Conservation (phyloP, 495 filamentous ascomycete species). For the Sabuloglossum arenarium region DNA sequence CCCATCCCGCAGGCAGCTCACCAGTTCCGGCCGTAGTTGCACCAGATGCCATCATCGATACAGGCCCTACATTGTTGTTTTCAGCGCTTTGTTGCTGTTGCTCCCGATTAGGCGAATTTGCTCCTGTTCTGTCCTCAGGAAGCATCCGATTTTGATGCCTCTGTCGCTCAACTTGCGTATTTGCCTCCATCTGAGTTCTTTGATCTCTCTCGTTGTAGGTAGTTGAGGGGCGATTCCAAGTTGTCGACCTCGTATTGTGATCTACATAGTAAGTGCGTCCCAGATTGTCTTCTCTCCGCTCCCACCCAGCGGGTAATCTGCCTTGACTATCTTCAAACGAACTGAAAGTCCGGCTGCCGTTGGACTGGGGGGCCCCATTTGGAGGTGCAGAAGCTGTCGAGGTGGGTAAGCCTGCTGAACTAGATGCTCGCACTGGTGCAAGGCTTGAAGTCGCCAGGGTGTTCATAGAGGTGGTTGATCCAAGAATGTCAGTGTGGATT, state of each 20-base stretch:
- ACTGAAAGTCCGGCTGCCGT: constrained; percentile 41
- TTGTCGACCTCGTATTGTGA: constrained; percentile 91
- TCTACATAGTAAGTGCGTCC: constrained; percentile 99
- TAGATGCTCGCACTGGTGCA: constrained; percentile 1
- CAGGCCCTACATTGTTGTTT: constrained; percentile 30
- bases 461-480: background rate
- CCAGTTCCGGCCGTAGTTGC: constrained; percentile 88
- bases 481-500: background rate
- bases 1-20: constrained; percentile 90
- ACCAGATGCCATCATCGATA: constrained; percentile 76
- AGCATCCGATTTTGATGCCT: constrained; percentile 90
- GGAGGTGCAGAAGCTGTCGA: constrained; percentile 9
- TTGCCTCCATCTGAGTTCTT: constrained; percentile 58
- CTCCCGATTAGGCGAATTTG: constrained; percentile 66
- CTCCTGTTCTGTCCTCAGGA: constrained; percentile 85
- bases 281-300: constrained; percentile 85
- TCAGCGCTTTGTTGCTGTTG: constrained; percentile 27
- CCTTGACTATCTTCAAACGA: constrained; percentile 93
- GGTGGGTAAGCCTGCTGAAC: constrained; percentile 1
- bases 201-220: constrained; percentile 62
- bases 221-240: constrained; percentile 76
- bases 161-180: constrained; percentile 76
- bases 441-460: background rate
- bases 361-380: constrained; percentile 20
- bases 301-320: constrained; percentile 83